Base-by-base conservation (phyloP, 345 rosid genomes). In the Pistacia integerrima region DNA sequence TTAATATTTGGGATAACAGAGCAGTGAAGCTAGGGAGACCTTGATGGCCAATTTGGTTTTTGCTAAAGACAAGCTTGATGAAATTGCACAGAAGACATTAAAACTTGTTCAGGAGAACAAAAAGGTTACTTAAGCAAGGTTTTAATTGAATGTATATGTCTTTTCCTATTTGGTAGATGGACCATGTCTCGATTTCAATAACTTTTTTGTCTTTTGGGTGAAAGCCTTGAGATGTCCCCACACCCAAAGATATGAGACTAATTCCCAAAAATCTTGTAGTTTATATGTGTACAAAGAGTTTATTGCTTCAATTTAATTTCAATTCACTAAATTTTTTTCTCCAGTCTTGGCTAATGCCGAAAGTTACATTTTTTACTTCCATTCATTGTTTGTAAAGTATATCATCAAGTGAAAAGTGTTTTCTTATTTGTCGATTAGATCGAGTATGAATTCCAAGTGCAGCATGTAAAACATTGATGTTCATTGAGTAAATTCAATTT, bases 361-460 rank as follows among this genome's bases (percentile, higher is more conserved):
- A 69, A 67, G 44, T 14, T 44, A 18, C 33, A 30, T n/a, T 63
- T 52, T n/a, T 80, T 72, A 16, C 65, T 68, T 60, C 18, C 18
- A 5, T 30, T 12, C 58, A 46, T 48, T 6, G n/a, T 33, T 57
- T 46, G 33, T 17, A 51, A 30, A 14, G 38, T 38, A 70, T 62
- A 41, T 46, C 9, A 60, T 36, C 30, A 49, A n/a, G 11, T 18
- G 51, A 54, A 49, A 44, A 78, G 8, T 25, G 62, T 77, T 35
- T 69, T 70, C 36, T 48, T 56, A 25, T 65, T 20, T 46, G 13
- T 54, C 18, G 33, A 46, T 28, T 30, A 10, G 64, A 72, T n/a
- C 10, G 16, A 46, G 10, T 71, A 12, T 57, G 30, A 54, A 64
- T 52, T 61, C 11, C n/a, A 65, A 48, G 25, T 52, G 46, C 28